These are phyloP conservation scores for Pyrenophora teres DNA, from an alignment of 2,329 filamentous ascomycete species.

Conservation along the genomic window DNA sequence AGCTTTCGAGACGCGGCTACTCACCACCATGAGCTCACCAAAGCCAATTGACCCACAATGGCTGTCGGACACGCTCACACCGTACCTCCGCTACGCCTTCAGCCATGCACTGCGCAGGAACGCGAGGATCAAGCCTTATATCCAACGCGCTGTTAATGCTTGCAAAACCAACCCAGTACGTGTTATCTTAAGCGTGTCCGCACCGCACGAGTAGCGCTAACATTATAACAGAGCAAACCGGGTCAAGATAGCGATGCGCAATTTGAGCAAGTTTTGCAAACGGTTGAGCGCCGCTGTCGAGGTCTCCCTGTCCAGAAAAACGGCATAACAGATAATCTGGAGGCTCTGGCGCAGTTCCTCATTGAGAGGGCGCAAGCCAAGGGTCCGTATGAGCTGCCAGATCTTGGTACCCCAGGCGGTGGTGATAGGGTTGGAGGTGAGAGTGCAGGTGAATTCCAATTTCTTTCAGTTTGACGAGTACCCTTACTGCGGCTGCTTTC, in stretches of 20 bases:
- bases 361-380: conserved; percentile 19
- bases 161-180: conserved; percentile 9
- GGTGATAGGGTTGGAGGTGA: neutral
- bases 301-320: conserved; percentile 8
- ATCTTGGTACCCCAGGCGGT: neutral
- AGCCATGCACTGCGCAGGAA: conserved; percentile 5
- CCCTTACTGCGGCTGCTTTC: no score
- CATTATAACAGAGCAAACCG: conserved; percentile 1
- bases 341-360: conserved; percentile 12
- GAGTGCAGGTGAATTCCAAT: neutral
- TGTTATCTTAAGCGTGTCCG: neutral
- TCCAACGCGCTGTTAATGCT: conserved; percentile 6
- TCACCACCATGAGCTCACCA: conserved; percentile 1
- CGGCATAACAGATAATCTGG: conserved; percentile 10
- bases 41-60: conserved; percentile 10
- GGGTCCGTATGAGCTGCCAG: conserved; percentile 18
- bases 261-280: conserved; percentile 22
- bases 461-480: no score
- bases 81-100: conserved; percentile 20
- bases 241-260: conserved; percentile 14
- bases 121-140: conserved; percentile 3
- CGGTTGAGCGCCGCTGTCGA: conserved; percentile 10
- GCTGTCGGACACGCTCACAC: conserved; percentile 14
- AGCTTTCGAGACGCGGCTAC: no score
- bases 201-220: neutral